phyloP scores from a whole-genome alignment of 345 rosid genomes.

The Heritiera littoralis region DNA sequence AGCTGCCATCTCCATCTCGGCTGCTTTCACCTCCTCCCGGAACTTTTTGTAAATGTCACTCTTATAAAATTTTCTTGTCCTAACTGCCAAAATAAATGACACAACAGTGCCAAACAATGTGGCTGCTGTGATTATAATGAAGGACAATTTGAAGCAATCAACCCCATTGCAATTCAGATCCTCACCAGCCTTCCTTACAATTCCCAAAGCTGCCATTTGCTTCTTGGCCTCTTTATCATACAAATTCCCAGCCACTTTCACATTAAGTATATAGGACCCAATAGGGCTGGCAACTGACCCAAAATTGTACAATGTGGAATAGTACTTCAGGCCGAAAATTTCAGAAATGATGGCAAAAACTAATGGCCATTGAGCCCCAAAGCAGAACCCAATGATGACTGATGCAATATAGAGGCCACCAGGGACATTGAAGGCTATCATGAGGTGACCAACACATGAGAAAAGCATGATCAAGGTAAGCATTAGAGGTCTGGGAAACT shows the following conservation, averaged over 20 bases:
- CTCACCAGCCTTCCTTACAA: slow-evolving; percentile 23
- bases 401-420: slow-evolving; percentile 20
- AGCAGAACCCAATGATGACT: slow-evolving; percentile 21
- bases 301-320: slow-evolving; percentile 21
- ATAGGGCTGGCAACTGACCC: slow-evolving; percentile 57
- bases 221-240: slow-evolving; percentile 56
- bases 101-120: slow-evolving; percentile 53
- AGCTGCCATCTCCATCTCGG: slow-evolving; percentile 36
- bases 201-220: slow-evolving; percentile 46
- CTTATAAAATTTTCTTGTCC: slow-evolving; percentile 63
- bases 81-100: slow-evolving; percentile 50
- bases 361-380: slow-evolving; percentile 28
- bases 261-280: slow-evolving; percentile 59
- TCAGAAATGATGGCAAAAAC: slow-evolving; percentile 21
- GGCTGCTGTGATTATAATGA: slow-evolving; percentile 49
- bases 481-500: slow-evolving; percentile 20
- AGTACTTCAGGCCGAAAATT: slow-evolving; percentile 27
- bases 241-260: slow-evolving; percentile 50
- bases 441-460: slow-evolving; percentile 44
- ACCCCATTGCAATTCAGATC: slow-evolving; percentile 51
- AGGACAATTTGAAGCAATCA: slow-evolving; percentile 56
- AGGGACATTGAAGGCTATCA: slow-evolving; percentile 21
- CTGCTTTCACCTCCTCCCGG: slow-evolving; percentile 43
- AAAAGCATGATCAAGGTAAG: slow-evolving; percentile 46
- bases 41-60: slow-evolving; percentile 66